phyloP scores from a whole-genome alignment of 768 basidiomycete genomes.

The Boletus tylopilopsis region DNA sequence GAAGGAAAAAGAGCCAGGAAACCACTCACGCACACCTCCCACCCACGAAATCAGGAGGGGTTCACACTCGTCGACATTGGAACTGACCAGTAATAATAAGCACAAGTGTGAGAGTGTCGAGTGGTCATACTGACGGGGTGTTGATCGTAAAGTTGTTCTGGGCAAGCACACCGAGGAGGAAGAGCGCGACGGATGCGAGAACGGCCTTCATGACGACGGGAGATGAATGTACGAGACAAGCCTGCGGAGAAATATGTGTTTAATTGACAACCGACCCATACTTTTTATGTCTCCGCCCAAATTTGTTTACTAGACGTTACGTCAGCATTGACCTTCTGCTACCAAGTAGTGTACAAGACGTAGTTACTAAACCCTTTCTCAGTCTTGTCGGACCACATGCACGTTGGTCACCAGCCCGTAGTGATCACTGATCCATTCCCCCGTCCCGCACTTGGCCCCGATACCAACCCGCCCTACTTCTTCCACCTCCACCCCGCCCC shows the following conservation, averaged over 20 bases:
- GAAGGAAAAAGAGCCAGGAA: background rate
- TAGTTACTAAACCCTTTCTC: too few relatives aligned
- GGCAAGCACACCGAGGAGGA: conserved; percentile 41
- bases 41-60: conserved; percentile 52
- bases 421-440: conserved; percentile 65
- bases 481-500: conserved; percentile 48
- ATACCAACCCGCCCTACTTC: conserved; percentile 55
- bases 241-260: too few relatives aligned
- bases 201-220: conserved; percentile 44
- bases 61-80: conserved; percentile 51
- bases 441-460: conserved; percentile 41
- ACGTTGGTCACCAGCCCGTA: conserved; percentile 50
- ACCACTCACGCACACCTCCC: conserved; percentile 52
- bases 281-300: conserved; percentile 36
- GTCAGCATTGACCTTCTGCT: too few relatives aligned
- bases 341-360: too few relatives aligned
- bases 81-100: conserved; percentile 32
- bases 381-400: conserved; percentile 23
- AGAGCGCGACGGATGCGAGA: conserved; percentile 38
- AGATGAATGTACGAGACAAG: background rate
- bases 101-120: background rate
- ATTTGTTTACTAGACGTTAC: conserved; percentile 11
- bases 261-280: conserved; percentile 8
- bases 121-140: conserved; percentile 58
- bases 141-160: conserved; percentile 53